Percentiles rank a stretch among this genome's conserved stretches.
These are phyloP conservation scores for Phytophthora pistaciae DNA, from an alignment of 352 stramenopile genomes.

Conservation along the genomic window DNA sequence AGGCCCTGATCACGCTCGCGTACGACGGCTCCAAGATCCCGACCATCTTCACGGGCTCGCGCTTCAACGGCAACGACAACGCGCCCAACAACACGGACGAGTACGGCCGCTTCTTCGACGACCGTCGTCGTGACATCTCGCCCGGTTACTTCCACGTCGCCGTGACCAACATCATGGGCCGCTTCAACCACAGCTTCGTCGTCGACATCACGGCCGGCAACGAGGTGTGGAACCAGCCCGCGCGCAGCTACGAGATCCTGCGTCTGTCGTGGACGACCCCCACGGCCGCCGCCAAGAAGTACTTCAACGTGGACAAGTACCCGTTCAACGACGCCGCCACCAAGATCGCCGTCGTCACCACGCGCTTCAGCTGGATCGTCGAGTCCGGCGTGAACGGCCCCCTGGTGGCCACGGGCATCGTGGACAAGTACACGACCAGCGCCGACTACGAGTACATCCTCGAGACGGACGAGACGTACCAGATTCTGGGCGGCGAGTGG, in stretches of 20 bases:
- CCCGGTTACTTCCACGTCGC: slow-evolving; percentile 69
- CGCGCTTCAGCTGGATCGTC: slow-evolving; percentile 67
- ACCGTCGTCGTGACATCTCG: slow-evolving; percentile 51
- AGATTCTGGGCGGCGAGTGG: slow-evolving; percentile 82
- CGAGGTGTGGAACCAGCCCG: slow-evolving; percentile 76
- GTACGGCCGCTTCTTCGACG: slow-evolving; percentile 57
- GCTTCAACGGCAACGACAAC: slow-evolving; percentile 61
- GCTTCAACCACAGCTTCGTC: slow-evolving; percentile 58
- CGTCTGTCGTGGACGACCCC: slow-evolving; percentile 55
- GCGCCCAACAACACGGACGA: slow-evolving; percentile 49
- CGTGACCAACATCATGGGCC: slow-evolving; percentile 57
- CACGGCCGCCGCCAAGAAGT: slow-evolving; percentile 43
- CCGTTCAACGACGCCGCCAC: slow-evolving; percentile 70
- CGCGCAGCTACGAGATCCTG: slow-evolving; percentile 54
- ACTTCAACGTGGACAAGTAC: slow-evolving; percentile 60
- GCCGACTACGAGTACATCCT: slow-evolving; percentile 80
- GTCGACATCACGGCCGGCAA: slow-evolving; percentile 62
- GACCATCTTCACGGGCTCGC: slow-evolving; percentile 63
- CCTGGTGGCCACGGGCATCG: slow-evolving; percentile 52
- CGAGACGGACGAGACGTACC: slow-evolving; percentile 66
- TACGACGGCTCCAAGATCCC: slow-evolving; percentile 63
- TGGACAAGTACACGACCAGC: slow-evolving; percentile 59
- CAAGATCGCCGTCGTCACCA: slow-evolving; percentile 64
- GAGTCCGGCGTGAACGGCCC: slow-evolving; percentile 62
- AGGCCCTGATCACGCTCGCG: slow-evolving; percentile 56